Evolutionary conservation across 352 stramenopile species (phyloP).

Genomic region (Phytopythium mirpurense): DNA sequence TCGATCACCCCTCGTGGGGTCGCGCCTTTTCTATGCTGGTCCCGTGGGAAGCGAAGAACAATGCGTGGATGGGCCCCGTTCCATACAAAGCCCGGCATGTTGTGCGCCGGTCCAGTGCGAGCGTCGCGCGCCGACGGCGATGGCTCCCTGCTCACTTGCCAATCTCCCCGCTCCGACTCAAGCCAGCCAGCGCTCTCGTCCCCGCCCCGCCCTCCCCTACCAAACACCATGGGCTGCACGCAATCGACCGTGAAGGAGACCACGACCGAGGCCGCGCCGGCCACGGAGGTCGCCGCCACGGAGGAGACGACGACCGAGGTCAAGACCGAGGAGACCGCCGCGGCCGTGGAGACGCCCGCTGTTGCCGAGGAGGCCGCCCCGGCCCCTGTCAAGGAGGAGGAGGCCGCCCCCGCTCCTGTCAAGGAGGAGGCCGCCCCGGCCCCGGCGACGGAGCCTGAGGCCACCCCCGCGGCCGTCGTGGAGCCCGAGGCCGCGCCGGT

Average conservation of each 20-base stretch:
- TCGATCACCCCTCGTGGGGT: too few species aligned
- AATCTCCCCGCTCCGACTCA: conserved; percentile 2
- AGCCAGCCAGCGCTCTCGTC: not conserved
- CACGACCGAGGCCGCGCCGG: conserved; percentile 5
- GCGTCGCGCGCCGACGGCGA: too few species aligned
- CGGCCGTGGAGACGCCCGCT: not conserved
- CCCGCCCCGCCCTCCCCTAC: not conserved
- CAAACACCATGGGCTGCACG: conserved; percentile 6
- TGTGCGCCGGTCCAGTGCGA: not conserved
- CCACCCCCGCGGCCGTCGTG: not conserved
- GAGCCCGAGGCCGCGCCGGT: not conserved
- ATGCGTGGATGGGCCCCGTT: conserved; percentile 2
- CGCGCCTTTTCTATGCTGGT: conserved; percentile 2
- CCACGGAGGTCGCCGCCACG: conserved; percentile 5
- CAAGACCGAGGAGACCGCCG: not conserved
- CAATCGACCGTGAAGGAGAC: conserved; percentile 8
- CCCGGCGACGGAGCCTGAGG: not conserved
- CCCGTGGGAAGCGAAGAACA: conserved; percentile 7
- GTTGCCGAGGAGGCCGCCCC: not conserved
- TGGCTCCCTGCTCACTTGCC: not conserved
- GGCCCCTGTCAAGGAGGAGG: too few species aligned
- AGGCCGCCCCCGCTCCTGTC: not conserved
- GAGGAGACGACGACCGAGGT: conserved; percentile 3
- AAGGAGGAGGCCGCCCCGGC: not conserved
- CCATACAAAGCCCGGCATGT: not conserved